A percentile compares a stretch with the other conserved stretches of the same genome.
Evolutionary conservation across 345 rosid genomes (phyloP).

Genomic region (Salix dunnii): DNA sequence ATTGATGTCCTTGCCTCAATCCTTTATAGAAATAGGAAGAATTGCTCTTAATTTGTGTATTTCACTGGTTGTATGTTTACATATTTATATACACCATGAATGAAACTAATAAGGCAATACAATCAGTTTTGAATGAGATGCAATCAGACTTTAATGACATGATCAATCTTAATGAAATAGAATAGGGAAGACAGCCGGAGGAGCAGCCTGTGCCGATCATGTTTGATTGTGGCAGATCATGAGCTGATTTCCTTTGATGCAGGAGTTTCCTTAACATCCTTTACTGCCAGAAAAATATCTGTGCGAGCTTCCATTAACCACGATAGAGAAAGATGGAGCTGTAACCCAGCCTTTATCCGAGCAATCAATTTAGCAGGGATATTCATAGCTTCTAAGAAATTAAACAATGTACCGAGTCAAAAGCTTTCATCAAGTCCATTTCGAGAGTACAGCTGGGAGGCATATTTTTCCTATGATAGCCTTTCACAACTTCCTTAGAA

Average conservation of each 20-base stretch:
- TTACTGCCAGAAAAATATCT: not conserved
- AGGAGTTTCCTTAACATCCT: not conserved
- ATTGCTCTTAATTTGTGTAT: no score
- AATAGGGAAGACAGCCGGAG: no score
- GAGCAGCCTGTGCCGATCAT: no score
- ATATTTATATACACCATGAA: no score
- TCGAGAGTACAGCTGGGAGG: not conserved
- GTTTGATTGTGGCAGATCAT: no score
- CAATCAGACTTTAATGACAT: no score
- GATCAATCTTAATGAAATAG: no score
- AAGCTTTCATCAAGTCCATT: not conserved
- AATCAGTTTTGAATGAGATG: no score
- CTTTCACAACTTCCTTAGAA: not conserved
- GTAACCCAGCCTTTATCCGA: not conserved
- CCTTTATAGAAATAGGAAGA: not conserved
- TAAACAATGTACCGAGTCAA: not conserved
- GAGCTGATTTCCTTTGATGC: no score
- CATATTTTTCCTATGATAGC: not conserved
- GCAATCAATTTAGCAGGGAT: not conserved
- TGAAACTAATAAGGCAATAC: no score
- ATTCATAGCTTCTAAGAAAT: not conserved
- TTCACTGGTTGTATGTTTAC: no score
- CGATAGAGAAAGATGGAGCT: not conserved
- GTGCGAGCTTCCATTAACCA: not conserved
- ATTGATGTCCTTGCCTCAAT: not conserved